Evolutionary conservation across 2,329 filamentous ascomycete genomes (phyloP).

Genomic region (Beauveria sp.): DNA sequence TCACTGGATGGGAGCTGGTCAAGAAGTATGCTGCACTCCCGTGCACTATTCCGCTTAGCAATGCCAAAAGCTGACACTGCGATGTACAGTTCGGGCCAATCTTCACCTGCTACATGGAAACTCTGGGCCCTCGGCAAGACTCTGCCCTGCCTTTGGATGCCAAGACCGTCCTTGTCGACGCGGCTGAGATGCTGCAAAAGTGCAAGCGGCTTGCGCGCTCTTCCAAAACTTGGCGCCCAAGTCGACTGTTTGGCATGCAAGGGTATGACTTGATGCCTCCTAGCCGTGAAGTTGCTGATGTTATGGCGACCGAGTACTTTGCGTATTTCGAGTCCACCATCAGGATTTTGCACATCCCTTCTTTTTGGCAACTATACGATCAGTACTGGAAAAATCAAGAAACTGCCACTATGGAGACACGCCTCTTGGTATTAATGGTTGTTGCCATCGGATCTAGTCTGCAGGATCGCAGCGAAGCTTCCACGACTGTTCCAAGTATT

Average conservation of each 20-base stretch:
- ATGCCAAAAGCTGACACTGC: neutral
- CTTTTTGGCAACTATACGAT: constrained; percentile 42
- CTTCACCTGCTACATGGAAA: constrained; percentile 21
- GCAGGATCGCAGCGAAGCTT: neutral
- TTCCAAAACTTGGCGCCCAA: constrained; percentile 27
- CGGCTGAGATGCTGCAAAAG: constrained; percentile 23
- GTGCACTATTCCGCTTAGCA: neutral
- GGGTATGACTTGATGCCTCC: constrained; percentile 20
- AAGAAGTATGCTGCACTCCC: constrained; percentile 20
- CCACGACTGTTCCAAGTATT: neutral
- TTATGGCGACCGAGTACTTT: constrained; percentile 37
- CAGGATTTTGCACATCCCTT: constrained; percentile 45
- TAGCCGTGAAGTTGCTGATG: constrained; percentile 28
- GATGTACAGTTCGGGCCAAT: constrained; percentile 21
- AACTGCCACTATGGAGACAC: constrained; percentile 16
- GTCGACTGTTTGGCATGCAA: constrained; percentile 19
- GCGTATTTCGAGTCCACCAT: constrained; percentile 41
- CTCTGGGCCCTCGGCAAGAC: constrained; percentile 15
- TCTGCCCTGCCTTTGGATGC: constrained; percentile 17
- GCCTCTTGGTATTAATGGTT: constrained; percentile 32
- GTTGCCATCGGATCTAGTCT: constrained; percentile 31
- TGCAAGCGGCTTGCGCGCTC: constrained; percentile 26
- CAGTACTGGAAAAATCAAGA: constrained; percentile 35
- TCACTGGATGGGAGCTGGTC: constrained; percentile 23
- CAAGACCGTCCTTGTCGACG: constrained; percentile 18